Evolutionary conservation across 1,284 basidiomycete genomes (phyloP).

Genomic region (Trametes sp.): DNA sequence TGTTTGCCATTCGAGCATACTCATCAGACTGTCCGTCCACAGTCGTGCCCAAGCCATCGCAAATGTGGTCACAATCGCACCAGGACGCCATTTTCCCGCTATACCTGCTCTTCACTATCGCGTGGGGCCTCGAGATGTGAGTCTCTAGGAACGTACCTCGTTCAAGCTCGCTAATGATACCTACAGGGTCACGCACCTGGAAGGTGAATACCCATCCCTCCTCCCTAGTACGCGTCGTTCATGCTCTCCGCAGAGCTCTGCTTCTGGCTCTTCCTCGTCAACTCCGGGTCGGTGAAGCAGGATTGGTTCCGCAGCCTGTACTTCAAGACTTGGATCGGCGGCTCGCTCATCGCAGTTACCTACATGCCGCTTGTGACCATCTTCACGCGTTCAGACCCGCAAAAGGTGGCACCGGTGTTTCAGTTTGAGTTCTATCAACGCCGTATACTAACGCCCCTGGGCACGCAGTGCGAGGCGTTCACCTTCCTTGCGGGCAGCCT

Average conservation of each 20-base stretch:
- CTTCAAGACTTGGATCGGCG: constrained; percentile 73
- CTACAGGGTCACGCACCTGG: constrained; percentile 76
- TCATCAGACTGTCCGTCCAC: constrained; percentile 1
- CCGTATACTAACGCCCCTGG: not conserved
- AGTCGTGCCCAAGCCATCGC: constrained; percentile 73
- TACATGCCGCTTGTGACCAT: constrained; percentile 76
- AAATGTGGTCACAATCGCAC: constrained; percentile 58
- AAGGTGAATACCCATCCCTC: constrained; percentile 54
- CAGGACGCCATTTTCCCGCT: constrained; percentile 65
- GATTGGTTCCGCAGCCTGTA: constrained; percentile 80
- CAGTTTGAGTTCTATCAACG: not conserved
- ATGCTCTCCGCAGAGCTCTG: constrained; percentile 62
- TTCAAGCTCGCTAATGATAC: not conserved
- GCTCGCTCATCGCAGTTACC: constrained; percentile 63
- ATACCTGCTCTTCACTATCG: constrained; percentile 64
- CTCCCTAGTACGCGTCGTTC: not conserved
- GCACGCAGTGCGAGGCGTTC: constrained; percentile 66
- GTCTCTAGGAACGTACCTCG: constrained; percentile 33
- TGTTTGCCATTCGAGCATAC: too few species aligned
- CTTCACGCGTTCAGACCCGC: constrained; percentile 61
- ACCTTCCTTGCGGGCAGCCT: constrained; percentile 73
- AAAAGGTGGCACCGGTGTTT: constrained; percentile 55
- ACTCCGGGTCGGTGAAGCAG: constrained; percentile 62
- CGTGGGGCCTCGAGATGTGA: constrained; percentile 79
- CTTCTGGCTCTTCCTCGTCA: constrained; percentile 83